These are phyloP conservation scores for Pythium rishiriense DNA, from an alignment of 352 stramenopile genomes.

Conservation along the genomic window DNA sequence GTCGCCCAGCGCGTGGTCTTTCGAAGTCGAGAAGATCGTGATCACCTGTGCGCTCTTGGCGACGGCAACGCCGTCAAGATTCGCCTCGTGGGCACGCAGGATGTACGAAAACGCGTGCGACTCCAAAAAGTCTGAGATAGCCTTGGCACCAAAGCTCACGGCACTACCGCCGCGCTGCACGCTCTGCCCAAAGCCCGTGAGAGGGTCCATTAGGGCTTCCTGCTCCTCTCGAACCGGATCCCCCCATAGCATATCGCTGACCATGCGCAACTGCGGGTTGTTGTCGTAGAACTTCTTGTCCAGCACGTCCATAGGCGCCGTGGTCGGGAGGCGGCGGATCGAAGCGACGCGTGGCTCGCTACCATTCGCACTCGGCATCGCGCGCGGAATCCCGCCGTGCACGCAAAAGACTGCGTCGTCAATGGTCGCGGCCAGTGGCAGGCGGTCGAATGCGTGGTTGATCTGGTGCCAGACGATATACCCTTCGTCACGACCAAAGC, in stretches of 20 bases:
- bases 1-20: constrained; percentile 65
- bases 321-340: constrained; percentile 40
- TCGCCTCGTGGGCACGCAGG: constrained; percentile 74
- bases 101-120: constrained; percentile 60
- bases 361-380: background rate
- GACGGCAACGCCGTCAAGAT: constrained; percentile 81
- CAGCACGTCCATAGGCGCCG: constrained; percentile 44
- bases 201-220: constrained; percentile 57
- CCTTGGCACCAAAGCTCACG: constrained; percentile 74
- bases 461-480: constrained; percentile 91
- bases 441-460: constrained; percentile 44
- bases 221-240: constrained; percentile 37
- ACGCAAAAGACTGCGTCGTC: constrained; percentile 73
- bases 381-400: constrained; percentile 41
- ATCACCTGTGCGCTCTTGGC: constrained; percentile 56
- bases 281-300: constrained; percentile 39
- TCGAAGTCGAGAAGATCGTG: constrained; percentile 76
- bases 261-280: constrained; percentile 45
- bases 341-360: constrained; percentile 39
- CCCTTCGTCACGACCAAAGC: constrained; percentile 49
- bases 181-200: constrained; percentile 48
- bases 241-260: constrained; percentile 68
- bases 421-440: constrained; percentile 86
- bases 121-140: constrained; percentile 60
- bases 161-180: constrained; percentile 51